A percentile compares a stretch with the other conserved stretches of the same genome.
Conservation (phyloP, 2,329 filamentous ascomycete species). For the Didymella sp. region DNA sequence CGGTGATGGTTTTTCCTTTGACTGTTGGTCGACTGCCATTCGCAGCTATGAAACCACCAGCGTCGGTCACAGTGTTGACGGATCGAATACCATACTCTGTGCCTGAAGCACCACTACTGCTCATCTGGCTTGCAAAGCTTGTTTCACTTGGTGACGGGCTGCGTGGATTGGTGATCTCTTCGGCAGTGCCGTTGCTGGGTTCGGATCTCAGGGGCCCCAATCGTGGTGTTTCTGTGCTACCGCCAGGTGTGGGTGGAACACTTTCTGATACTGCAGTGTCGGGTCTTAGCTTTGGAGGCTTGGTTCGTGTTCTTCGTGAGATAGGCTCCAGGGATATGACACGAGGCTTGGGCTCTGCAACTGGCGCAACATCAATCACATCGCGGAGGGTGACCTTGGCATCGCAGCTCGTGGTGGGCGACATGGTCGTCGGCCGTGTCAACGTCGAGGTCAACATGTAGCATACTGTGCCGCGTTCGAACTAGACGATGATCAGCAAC, state of each 20-base stretch:
- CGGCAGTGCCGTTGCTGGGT: constrained; percentile 30
- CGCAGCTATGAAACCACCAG: constrained; percentile 50
- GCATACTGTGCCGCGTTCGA: constrained; percentile 90
- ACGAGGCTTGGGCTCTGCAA: constrained; percentile 76
- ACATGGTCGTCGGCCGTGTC: constrained; percentile 86
- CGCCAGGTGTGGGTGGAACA: constrained; percentile 22
- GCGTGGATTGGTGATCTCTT: constrained; percentile 45
- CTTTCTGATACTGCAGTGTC: constrained; percentile 23
- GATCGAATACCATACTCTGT: constrained; percentile 52
- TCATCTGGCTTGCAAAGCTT: constrained; percentile 61
- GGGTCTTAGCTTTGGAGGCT: constrained; percentile 49
- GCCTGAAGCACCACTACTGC: constrained; percentile 61
- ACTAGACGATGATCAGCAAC: constrained; percentile 62
- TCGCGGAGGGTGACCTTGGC: constrained; percentile 81
- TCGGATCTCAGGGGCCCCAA: constrained; percentile 32
- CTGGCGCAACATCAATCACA: constrained; percentile 80
- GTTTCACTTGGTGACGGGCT: constrained; percentile 57
- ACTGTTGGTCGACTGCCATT: constrained; percentile 61
- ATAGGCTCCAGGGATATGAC: constrained; percentile 89
- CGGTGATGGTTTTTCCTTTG: constrained; percentile 80
- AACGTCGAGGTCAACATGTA: constrained; percentile 91
- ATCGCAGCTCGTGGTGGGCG: constrained; percentile 80
- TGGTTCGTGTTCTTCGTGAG: constrained; percentile 71
- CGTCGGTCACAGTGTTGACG: constrained; percentile 56
- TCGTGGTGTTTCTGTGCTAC: constrained; percentile 29